A percentile compares a stretch with the other conserved stretches of the same genome.
Conservation (phyloP, 495 filamentous ascomycete species). For the Aspergillus sclerotioniger region DNA sequence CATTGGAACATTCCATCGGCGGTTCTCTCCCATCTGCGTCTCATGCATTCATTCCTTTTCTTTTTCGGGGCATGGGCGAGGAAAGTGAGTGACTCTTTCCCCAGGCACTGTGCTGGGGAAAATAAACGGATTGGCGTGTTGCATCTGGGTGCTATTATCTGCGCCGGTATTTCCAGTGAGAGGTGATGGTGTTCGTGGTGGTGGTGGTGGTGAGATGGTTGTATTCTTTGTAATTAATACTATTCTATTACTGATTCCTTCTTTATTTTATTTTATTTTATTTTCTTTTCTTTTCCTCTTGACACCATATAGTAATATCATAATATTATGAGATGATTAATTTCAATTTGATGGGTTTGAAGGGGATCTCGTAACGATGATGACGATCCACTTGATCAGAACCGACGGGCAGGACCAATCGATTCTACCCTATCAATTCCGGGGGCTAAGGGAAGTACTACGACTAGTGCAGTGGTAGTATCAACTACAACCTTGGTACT, state of each 20-base stretch:
- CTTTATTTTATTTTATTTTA: too few relatives aligned
- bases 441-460: not conserved
- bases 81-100: not conserved
- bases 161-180: too few relatives aligned
- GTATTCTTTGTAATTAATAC: too few relatives aligned
- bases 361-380: not conserved
- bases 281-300: too few relatives aligned
- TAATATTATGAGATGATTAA: too few relatives aligned
- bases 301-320: too few relatives aligned
- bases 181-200: too few relatives aligned
- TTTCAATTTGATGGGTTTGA: too few relatives aligned
- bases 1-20: conserved; percentile 19
- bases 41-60: conserved; percentile 11
- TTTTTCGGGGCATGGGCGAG: not conserved
- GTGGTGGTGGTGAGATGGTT: too few relatives aligned
- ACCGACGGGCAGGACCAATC: not conserved
- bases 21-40: conserved; percentile 6
- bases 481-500: not conserved
- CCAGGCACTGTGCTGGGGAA: not conserved
- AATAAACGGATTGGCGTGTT: not conserved
- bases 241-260: too few relatives aligned
- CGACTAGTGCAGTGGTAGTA: not conserved
- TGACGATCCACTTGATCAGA: conserved; percentile 9
- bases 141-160: too few relatives aligned
- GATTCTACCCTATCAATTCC: not conserved